Base-by-base conservation (phyloP, 148 eudicot genomes). In the Beta vulgaris region DNA sequence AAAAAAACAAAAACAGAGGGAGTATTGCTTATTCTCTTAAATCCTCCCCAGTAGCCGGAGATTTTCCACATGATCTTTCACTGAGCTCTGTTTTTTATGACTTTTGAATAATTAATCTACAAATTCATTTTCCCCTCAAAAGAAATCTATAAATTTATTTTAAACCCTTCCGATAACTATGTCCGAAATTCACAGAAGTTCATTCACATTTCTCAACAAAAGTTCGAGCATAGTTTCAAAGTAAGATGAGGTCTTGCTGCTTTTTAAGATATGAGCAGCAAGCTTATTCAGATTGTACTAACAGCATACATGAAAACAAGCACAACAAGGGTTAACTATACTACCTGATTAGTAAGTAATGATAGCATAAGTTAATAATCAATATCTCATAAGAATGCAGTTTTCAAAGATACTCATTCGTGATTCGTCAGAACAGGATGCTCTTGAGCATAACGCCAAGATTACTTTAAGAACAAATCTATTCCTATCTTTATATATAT, bases 361-460 rank as follows among this genome's bases (percentile, higher is more conserved):
- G 3, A 19, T 48, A 48, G 18, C 19, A 48, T 16, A 37, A 19
- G 13, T 36, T 21, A 36, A 65, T 8, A 37, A 40, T 65, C 29
- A 37, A 37, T 7, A 37, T 36, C 12, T 5, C 23, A 39, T 4
- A 26, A n/a, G 8, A 32, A 7, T 9, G 57, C 16, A 46, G 26
- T 28, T 44, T 49, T n/a, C n/a, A 18, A 3, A 23, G 3, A n/a
- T n/a, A n/a, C n/a, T n/a, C 32, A 55, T 71, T n/a, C 26, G 36
- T 19, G 19, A 12, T 28, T 58, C 26, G 2, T 19, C 36, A 4
- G 25, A 34, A 59, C 68, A 55, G 32, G n/a, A 53, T 57, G 18
- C 32, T 25, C 40, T 43, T 63, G 23, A 49, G 28, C 51, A 51
- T 49, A 53, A 66, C 14, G 61, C 35, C 71, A 74, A 61, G 31